Conservation (phyloP, 2,329 filamentous ascomycete genomes). For the Aspergillus awamori region DNA sequence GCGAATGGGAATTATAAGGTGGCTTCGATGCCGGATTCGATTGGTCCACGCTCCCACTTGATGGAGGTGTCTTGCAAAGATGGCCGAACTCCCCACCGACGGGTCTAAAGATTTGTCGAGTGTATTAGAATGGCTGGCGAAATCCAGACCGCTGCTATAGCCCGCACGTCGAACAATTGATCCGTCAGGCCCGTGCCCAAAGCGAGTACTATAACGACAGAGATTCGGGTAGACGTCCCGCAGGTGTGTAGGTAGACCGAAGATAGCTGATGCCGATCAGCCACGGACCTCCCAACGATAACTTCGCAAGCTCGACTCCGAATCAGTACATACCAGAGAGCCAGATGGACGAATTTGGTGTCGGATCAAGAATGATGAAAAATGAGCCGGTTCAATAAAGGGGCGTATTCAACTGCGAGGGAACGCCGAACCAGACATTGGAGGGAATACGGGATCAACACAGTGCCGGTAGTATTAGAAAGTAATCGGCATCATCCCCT, state of each 20-base stretch:
- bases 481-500: slow-evolving; percentile 18
- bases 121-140: background rate
- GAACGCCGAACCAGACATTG: slow-evolving; percentile 11
- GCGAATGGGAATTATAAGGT: background rate
- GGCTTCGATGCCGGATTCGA: background rate
- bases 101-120: background rate
- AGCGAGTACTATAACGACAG: slow-evolving; percentile 8
- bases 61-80: background rate
- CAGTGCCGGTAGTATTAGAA: slow-evolving; percentile 16
- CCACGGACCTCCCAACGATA: slow-evolving; percentile 4
- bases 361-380: background rate
- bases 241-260: slow-evolving; percentile 5
- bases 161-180: background rate
- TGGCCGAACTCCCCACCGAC: background rate
- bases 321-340: slow-evolving; percentile 12
- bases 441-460: slow-evolving; percentile 13
- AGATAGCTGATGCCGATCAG: slow-evolving; percentile 18
- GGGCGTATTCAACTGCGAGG: slow-evolving; percentile 10
- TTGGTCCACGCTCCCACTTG: background rate
- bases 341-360: background rate
- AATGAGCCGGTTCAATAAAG: background rate
- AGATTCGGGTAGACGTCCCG: slow-evolving; percentile 1
- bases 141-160: slow-evolving; percentile 3
- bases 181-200: slow-evolving; percentile 4
- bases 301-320: background rate